Evolutionary conservation across 345 rosid species (phyloP).

Genomic region (Bretschneidera sinensis): DNA sequence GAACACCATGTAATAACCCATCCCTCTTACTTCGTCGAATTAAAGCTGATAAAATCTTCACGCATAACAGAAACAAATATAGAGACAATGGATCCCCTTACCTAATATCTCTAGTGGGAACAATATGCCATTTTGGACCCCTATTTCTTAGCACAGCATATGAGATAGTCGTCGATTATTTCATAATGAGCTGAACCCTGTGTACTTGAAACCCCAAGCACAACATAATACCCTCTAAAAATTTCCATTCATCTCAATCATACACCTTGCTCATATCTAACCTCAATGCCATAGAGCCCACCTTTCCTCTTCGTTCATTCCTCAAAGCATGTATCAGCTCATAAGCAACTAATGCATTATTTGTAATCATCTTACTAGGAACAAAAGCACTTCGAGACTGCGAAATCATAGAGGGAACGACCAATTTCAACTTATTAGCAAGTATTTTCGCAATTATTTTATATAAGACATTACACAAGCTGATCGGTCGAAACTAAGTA

Average conservation of each 20-base stretch:
- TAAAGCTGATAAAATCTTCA: background rate
- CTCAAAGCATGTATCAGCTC: background rate
- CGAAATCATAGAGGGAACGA: background rate
- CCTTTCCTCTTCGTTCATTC: background rate
- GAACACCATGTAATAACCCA: background rate
- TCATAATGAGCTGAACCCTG: background rate
- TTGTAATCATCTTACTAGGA: background rate
- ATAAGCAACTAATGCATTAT: background rate
- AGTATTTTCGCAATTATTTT: background rate
- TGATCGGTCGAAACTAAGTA: background rate
- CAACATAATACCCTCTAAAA: background rate
- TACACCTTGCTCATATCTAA: background rate
- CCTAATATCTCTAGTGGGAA: background rate
- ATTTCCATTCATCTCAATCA: background rate
- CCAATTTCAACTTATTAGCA: background rate
- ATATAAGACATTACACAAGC: background rate
- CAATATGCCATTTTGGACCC: background rate
- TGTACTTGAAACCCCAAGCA: background rate
- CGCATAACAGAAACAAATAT: background rate
- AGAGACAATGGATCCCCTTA: slow-evolving; percentile 3
- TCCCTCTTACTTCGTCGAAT: background rate
- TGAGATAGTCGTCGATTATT: background rate
- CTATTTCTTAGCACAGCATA: background rate
- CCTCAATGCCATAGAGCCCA: background rate
- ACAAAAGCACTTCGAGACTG: background rate